Conservation (phyloP, 179 eudicot species). For the Vitellaria paradoxa region DNA sequence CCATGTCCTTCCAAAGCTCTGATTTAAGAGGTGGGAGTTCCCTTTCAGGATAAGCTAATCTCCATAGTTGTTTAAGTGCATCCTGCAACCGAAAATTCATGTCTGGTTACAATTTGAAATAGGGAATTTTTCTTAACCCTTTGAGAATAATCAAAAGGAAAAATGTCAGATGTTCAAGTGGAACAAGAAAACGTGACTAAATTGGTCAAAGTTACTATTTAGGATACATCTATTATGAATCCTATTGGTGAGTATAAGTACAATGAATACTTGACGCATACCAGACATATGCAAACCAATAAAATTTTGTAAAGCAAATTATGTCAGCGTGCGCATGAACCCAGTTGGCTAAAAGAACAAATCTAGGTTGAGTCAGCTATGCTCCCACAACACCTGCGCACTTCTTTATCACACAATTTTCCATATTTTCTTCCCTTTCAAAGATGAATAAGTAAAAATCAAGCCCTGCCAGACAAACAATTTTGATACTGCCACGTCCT, state of each 20-base stretch:
- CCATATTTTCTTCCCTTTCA: no score
- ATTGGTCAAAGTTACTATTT: no score
- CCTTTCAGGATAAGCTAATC: slow-evolving; percentile 81
- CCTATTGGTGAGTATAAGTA: background rate
- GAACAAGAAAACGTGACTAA: no score
- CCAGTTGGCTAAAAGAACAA: background rate
- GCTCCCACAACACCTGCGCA: background rate
- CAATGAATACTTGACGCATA: background rate
- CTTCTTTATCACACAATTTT: background rate
- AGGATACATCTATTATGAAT: background rate
- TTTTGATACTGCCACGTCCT: background rate
- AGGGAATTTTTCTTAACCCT: background rate
- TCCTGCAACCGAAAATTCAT: slow-evolving; percentile 48
- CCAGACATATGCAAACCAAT: background rate
- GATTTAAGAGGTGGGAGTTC: slow-evolving; percentile 91
- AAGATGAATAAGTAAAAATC: background rate
- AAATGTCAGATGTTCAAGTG: no score
- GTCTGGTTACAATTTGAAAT: background rate
- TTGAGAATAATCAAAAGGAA: no score
- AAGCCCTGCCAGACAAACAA: background rate
- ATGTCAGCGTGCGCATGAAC: background rate
- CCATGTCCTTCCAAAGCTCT: slow-evolving; percentile 99
- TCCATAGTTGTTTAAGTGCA: slow-evolving; percentile 91
- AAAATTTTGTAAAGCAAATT: background rate
- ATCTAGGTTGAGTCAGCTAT: background rate